Evolutionary conservation across 140 eudicot species (phyloP), one percentile per base, ranked within the genome.

Genomic region (Ambrosia hybrid): DNA sequence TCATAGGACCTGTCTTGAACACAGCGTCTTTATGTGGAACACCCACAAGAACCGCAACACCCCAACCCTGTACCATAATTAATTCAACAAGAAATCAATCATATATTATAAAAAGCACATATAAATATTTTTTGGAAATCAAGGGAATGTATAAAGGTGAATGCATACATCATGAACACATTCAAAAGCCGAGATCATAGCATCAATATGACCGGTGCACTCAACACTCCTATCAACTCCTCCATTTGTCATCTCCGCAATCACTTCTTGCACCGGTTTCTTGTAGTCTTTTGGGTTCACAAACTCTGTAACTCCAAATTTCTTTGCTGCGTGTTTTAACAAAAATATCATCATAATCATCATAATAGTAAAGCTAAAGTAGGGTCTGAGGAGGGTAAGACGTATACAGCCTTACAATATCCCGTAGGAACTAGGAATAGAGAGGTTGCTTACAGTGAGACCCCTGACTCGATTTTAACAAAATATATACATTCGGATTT

Each of bases 31-130:
- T 88, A 67, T 91, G 91, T n/a, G 96, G 96, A 55, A 91, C 96
- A 5, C 97, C 93, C 59, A 91, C 96, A 43, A 91, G 92, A 55
- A 88, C 97, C 46, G 91, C 94, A 79, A 91, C 97, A 11, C 92
- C 97, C 97, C 97, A 91, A 13, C 97, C 97, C 96, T 91, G 57
- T 9, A 51, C 1, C 53, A 64, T 39, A 39, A 38, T 6, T 39
- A 12, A 64, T 1, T 30, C 34, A 30, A 30, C 34, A 30, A 30
- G 34, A 30, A 30, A 2, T 30, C 2, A 30, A 2, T 30, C 2
- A 30, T 30, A 30, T 30, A 30, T 30, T 30, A 30, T 30, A 30
- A 30, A 30, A 30, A 30, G 26, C 34, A 30, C 2, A 30, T 30
- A 30, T 30, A 30, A 30, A 2, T 30, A 30, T 1, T 30, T 30